phyloP scores from a whole-genome alignment of 75 land plant species.

The Pinus taeda region DNA sequence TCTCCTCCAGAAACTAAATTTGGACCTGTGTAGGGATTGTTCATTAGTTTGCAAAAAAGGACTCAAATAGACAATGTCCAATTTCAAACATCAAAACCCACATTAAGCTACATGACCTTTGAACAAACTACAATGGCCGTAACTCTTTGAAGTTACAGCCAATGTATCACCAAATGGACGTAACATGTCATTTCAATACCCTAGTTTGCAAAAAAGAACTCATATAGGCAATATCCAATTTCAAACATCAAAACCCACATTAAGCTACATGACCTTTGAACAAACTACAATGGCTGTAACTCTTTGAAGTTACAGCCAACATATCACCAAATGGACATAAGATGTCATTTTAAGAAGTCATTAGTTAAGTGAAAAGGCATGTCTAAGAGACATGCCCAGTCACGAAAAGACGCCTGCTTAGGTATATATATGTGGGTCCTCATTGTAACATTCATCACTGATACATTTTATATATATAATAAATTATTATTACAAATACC shows the following conservation, averaged over 20 bases:
- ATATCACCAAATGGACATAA: not conserved
- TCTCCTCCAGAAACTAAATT: not conserved
- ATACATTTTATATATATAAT: too few relatives aligned
- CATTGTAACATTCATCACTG: too few relatives aligned
- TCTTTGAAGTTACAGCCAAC: not conserved
- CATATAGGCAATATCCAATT: not conserved
- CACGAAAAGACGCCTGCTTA: too few relatives aligned
- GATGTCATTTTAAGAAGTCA: too few relatives aligned
- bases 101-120: not conserved
- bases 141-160: not conserved
- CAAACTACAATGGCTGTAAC: not conserved
- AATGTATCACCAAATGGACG: not conserved
- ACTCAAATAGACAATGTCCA: not conserved
- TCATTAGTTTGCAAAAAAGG: not conserved
- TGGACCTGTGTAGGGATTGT: not conserved
- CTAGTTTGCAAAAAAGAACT: not conserved
- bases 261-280: not conserved
- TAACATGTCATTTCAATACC: too few relatives aligned
- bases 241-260: not conserved
- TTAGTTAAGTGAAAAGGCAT: too few relatives aligned
- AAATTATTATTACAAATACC: too few relatives aligned
- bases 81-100: not conserved
- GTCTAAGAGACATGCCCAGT: too few relatives aligned
- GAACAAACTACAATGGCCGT: not conserved
- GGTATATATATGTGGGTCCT: too few relatives aligned